Conservation (phyloP, 805 yeast species). For the Pichia exigua region DNA sequence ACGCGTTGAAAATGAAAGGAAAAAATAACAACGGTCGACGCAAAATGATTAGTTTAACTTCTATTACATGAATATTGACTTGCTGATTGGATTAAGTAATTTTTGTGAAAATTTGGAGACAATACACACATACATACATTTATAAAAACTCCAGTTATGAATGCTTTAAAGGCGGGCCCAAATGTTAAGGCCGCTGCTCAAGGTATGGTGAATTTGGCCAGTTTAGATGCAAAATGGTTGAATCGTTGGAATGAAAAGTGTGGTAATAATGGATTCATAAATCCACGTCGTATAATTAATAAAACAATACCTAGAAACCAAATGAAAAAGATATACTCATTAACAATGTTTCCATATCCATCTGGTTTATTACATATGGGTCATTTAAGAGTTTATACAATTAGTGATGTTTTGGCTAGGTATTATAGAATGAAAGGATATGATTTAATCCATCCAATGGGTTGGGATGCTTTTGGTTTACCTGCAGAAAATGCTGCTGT, state of each 20-base stretch:
- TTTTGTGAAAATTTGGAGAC: neutral
- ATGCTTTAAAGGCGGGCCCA: neutral
- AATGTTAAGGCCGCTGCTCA: constrained; percentile 7
- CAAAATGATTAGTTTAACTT: neutral
- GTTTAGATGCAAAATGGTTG: constrained; percentile 49
- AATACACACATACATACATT: neutral
- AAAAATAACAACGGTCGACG: neutral
- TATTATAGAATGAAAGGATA: constrained; percentile 70
- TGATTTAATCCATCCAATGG: constrained; percentile 90
- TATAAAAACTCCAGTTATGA: neutral
- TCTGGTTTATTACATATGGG: constrained; percentile 92
- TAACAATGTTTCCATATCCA: constrained; percentile 95
- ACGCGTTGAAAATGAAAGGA: neutral
- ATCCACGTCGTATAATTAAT: constrained; percentile 22
- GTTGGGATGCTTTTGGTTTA: constrained; percentile 98
- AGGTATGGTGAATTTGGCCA: constrained; percentile 17
- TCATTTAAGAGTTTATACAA: constrained; percentile 86
- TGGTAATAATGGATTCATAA: constrained; percentile 17
- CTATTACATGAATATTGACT: neutral
- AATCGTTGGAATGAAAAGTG: constrained; percentile 34
- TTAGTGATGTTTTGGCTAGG: constrained; percentile 76
- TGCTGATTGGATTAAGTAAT: too few species aligned
- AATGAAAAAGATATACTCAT: constrained; percentile 43
- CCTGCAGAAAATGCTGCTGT: constrained; percentile 99
- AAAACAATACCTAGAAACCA: constrained; percentile 6